Percentiles rank a stretch among this genome's conserved stretches.
Evolutionary conservation across 345 rosid genomes (phyloP).

Genomic region (Acer campestre): DNA sequence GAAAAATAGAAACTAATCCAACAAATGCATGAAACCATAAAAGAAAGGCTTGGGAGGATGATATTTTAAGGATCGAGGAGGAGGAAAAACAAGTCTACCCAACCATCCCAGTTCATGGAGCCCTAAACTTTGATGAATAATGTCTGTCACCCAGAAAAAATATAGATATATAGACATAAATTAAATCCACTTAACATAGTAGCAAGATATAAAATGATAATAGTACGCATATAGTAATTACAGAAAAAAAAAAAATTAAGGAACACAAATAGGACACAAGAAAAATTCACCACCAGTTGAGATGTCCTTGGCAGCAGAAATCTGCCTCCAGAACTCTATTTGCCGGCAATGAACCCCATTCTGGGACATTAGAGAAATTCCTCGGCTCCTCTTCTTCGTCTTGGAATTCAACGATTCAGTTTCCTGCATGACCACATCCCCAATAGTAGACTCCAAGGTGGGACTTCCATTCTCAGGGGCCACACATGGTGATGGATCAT

Average conservation of each 20-base stretch:
- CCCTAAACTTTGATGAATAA: neutral
- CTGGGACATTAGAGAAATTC: neutral
- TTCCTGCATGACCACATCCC: constrained; percentile 11
- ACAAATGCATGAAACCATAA: neutral
- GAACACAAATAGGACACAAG: neutral
- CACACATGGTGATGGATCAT: no score
- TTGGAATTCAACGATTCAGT: no score
- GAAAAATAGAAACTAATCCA: neutral
- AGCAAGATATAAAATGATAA: neutral
- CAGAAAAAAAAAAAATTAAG: neutral
- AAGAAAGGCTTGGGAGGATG: neutral
- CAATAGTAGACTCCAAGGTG: no score
- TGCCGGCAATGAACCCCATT: neutral
- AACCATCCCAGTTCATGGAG: constrained; percentile 25
- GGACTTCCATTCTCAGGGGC: neutral
- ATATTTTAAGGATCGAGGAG: constrained; percentile 14
- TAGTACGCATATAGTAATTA: neutral
- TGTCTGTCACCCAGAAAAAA: neutral
- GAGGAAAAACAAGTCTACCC: constrained; percentile 31
- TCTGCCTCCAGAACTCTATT: neutral
- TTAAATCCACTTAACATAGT: neutral
- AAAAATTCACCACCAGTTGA: constrained; percentile 13
- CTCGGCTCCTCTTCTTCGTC: neutral
- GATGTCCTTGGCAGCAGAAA: neutral
- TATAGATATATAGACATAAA: neutral